These are phyloP conservation scores for Fraxinus paxiana DNA, from an alignment of 305 asterid species.

Conservation along the genomic window DNA sequence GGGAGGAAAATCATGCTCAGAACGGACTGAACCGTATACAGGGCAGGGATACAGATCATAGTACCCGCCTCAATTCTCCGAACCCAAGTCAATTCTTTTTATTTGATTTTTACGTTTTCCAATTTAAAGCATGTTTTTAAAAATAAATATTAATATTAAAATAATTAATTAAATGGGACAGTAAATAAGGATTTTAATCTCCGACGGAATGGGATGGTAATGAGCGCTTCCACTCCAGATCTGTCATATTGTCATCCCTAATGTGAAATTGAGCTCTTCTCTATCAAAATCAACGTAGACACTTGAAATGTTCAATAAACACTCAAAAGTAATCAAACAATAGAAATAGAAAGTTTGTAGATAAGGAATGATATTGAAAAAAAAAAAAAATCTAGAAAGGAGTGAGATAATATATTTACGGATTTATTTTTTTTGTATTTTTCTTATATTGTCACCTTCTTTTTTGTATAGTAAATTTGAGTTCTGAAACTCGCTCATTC, in stretches of 20 bases:
- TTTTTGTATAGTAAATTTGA: too few relatives aligned
- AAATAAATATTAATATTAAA: background rate
- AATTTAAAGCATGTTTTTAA: background rate
- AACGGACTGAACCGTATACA: background rate
- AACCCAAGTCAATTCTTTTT: background rate
- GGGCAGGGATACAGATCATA: background rate
- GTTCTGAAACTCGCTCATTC: background rate
- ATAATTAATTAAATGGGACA: background rate
- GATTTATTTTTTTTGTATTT: background rate
- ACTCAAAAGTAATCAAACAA: background rate
- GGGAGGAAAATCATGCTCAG: background rate
- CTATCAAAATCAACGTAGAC: background rate
- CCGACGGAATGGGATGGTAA: background rate
- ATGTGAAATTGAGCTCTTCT: background rate
- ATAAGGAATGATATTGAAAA: background rate
- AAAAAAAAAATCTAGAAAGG: background rate
- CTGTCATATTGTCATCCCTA: background rate
- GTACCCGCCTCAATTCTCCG: background rate
- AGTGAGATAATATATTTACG: background rate
- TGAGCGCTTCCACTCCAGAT: background rate
- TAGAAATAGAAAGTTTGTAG: background rate
- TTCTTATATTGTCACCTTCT: background rate
- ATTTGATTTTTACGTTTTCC: background rate
- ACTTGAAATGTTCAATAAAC: background rate
- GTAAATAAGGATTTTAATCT: background rate